These are phyloP conservation scores for Coniochaeta ligniaria DNA, from an alignment of 2,329 filamentous ascomycete genomes.

Conservation along the genomic window DNA sequence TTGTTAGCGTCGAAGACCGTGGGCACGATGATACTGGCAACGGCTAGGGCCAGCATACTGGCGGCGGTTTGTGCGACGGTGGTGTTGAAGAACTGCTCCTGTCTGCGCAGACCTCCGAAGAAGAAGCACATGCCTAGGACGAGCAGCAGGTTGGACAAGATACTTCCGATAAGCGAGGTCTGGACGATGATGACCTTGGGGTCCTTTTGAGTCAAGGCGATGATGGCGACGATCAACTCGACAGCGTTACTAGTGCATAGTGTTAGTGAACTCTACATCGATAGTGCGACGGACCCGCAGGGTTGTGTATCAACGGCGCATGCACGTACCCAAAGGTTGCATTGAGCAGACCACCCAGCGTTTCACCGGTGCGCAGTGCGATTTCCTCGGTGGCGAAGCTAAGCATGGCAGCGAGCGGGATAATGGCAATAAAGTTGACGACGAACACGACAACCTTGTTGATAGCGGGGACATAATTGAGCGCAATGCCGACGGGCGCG, in stretches of 20 bases:
- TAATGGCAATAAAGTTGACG: slow-evolving; percentile 89
- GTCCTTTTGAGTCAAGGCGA: slow-evolving; percentile 61
- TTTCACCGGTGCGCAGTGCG: slow-evolving; percentile 73
- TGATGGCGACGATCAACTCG: slow-evolving; percentile 81
- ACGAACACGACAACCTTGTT: slow-evolving; percentile 65
- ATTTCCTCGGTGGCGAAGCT: slow-evolving; percentile 89
- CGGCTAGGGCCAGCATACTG: slow-evolving; percentile 70
- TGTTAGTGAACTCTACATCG: background rate
- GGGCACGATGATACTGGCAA: slow-evolving; percentile 79
- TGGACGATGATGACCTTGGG: slow-evolving; percentile 76
- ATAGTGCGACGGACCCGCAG: background rate
- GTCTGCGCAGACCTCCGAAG: slow-evolving; percentile 69
- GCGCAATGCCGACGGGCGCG: slow-evolving; percentile 71
- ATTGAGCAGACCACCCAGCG: slow-evolving; percentile 80
- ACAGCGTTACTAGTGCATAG: slow-evolving; percentile 60
- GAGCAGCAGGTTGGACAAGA: slow-evolving; percentile 82
- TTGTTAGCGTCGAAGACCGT: slow-evolving; percentile 66
- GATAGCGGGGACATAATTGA: slow-evolving; percentile 54
- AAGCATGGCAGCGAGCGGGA: slow-evolving; percentile 80
- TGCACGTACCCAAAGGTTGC: slow-evolving; percentile 72
- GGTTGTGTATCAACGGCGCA: background rate
- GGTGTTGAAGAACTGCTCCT: slow-evolving; percentile 85
- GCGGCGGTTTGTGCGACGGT: slow-evolving; percentile 87
- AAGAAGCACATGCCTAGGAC: slow-evolving; percentile 93
- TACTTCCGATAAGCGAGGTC: slow-evolving; percentile 85